phyloP scores from a whole-genome alignment of 371 early-diverging fungal genomes.

The Mortierella sp. region DNA sequence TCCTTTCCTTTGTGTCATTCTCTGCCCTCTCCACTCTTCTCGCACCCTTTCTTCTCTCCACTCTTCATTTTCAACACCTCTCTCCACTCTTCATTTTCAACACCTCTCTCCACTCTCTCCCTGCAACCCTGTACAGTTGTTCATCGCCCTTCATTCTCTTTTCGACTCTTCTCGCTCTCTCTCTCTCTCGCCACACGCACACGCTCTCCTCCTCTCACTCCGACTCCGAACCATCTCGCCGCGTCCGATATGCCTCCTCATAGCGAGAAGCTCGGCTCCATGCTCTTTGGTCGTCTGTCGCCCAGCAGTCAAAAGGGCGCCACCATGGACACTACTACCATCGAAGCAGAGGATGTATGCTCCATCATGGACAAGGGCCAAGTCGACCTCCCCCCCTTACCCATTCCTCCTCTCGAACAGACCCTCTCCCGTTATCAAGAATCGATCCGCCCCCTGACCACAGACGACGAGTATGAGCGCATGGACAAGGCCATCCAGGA shows the following conservation, averaged over 20 bases:
- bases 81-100: background rate
- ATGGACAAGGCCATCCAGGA: conserved; percentile 68
- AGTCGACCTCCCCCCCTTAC: conserved; percentile 79
- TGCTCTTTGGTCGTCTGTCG: conserved; percentile 13
- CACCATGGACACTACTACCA: background rate
- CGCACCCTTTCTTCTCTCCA: background rate
- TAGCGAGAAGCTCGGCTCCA: conserved; percentile 1
- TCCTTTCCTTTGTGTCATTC: background rate
- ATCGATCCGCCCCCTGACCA: conserved; percentile 79
- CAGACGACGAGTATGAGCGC: conserved; percentile 71
- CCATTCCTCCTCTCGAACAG: conserved; percentile 87
- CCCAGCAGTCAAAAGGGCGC: conserved; percentile 7
- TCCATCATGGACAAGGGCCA: conserved; percentile 64
- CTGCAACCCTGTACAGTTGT: background rate
- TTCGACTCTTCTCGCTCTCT: conserved; percentile 4
- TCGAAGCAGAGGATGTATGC: conserved; percentile 21
- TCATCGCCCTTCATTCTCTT: background rate
- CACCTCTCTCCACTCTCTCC: background rate
- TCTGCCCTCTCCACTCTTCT: background rate
- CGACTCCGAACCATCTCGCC: conserved; percentile 3
- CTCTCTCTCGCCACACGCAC: background rate
- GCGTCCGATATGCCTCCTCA: conserved; percentile 4
- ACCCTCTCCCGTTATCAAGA: conserved; percentile 81
- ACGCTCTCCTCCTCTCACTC: conserved; percentile 13
- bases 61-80: conserved; percentile 1